phyloP scores from a whole-genome alignment of 495 filamentous ascomycete species.

The Bathelium albidoporum region DNA sequence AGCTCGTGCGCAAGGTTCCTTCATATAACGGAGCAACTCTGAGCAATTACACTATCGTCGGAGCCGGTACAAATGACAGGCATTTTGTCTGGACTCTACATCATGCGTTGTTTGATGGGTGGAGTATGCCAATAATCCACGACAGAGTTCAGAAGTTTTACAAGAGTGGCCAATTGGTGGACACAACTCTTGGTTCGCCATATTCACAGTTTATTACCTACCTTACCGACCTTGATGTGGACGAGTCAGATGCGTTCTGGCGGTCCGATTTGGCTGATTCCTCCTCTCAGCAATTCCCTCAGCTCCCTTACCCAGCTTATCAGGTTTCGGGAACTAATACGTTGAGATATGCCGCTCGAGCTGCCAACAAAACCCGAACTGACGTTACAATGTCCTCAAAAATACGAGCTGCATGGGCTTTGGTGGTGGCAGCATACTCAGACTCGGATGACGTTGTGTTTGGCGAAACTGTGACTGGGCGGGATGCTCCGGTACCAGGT shows the following conservation, averaged over 20 bases:
- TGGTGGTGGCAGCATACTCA: slow-evolving; percentile 58
- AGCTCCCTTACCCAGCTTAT: slow-evolving; percentile 34
- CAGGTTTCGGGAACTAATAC: slow-evolving; percentile 6
- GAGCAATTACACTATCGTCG: slow-evolving; percentile 13
- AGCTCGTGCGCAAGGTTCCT: slow-evolving; percentile 7
- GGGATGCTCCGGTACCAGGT: slow-evolving; percentile 41
- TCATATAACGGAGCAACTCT: slow-evolving; percentile 33
- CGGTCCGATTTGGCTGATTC: slow-evolving; percentile 50
- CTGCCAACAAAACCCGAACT: neutral
- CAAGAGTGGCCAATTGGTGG: slow-evolving; percentile 28
- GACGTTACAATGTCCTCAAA: slow-evolving; percentile 34
- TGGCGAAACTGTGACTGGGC: slow-evolving; percentile 53
- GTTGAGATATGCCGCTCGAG: neutral
- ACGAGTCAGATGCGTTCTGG: slow-evolving; percentile 42
- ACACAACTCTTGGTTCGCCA: slow-evolving; percentile 25
- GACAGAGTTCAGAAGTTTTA: slow-evolving; percentile 14
- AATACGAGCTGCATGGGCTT: slow-evolving; percentile 58
- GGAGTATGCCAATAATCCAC: slow-evolving; percentile 56
- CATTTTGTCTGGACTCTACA: slow-evolving; percentile 40
- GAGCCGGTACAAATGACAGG: slow-evolving; percentile 3
- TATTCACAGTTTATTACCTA: slow-evolving; percentile 20
- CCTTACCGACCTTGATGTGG: slow-evolving; percentile 6
- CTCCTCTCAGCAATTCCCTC: slow-evolving; percentile 37
- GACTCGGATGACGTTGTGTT: slow-evolving; percentile 59
- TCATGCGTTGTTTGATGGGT: slow-evolving; percentile 61